Conservation (phyloP, 371 early-diverging fungal genomes). For the Mucor sp. region DNA sequence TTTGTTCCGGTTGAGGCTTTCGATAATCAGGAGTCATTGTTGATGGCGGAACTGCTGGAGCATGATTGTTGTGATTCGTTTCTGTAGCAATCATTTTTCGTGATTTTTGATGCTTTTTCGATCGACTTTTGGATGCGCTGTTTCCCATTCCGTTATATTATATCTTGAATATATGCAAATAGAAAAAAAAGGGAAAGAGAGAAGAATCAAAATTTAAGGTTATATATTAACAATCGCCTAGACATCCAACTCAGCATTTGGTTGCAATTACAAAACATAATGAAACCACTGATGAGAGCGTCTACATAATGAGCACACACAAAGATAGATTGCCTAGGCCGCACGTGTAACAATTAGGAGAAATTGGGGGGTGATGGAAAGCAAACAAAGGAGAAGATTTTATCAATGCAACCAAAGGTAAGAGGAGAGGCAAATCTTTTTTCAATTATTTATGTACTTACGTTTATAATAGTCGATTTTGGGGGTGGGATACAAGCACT, state of each 20-base stretch:
- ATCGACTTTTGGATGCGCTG: conserved; percentile 11
- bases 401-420: neutral
- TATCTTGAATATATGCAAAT: neutral
- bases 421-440: neutral
- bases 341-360: neutral
- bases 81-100: conserved; percentile 1
- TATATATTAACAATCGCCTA: neutral
- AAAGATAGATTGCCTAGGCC: neutral
- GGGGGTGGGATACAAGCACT: neutral
- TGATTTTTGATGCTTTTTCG: conserved; percentile 1
- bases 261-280: neutral
- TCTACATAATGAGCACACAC: neutral
- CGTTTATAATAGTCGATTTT: neutral
- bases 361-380: neutral
- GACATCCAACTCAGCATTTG: neutral
- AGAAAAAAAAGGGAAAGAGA: neutral
- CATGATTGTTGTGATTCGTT: neutral
- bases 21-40: conserved; percentile 2
- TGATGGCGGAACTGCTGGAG: neutral
- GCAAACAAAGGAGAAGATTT: neutral
- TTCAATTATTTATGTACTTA: neutral
- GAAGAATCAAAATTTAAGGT: neutral
- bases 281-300: neutral
- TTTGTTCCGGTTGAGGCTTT: neutral
- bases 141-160: conserved; percentile 13